Evolutionary conservation across 805 yeast genomes (phyloP), one percentile per base, ranked within the genome.

Genomic region (Vanderwaltozyma polyspora): DNA sequence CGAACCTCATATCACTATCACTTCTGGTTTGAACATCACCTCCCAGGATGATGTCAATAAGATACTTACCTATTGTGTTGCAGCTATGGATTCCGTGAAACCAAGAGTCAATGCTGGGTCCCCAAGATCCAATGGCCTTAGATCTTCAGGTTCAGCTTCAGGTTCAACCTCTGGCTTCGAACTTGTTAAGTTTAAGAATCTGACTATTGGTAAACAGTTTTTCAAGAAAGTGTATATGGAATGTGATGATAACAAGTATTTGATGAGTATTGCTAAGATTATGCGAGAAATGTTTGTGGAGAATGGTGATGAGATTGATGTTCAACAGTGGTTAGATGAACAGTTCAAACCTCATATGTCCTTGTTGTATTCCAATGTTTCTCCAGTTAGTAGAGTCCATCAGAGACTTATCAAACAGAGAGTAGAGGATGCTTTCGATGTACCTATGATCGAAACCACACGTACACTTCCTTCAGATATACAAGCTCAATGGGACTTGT

Each of bases 1-100:
- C 45, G 80, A 73, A 41, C 94, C 94, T 3, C 94, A 82, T 51
- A 66, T 83, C 24, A 83, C 94, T 2, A 65, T 82, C 19, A 74
- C 85, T 2, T 67, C 84, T n/a, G 68, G 72, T 37, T 60, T 82
- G 22, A 60, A 55, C 2, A 59, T 77, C 19, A 55, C 63, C 18
- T 61, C 67, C 10, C 66, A 67, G 28, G 71, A 70, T 11, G 83
- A 78, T 38, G 79, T 75, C 1, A 71, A 71, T 40, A 63, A 66
- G 22, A 70, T 79, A 7, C 62, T 81, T 14, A 72, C 34, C 63
- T 81, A 36, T 55, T 55, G 60, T 35, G 53, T 67, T 10, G 78
- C 76, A 3, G 86, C 89, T 0, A 55, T 71, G 5, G 51, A 60
- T 45, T 53, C 77, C 45, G 48, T 55, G 44, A 42, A 39, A 31